Base-by-base conservation (phyloP, 2,329 filamentous ascomycete genomes). In the Nannizziopsis barbatae region DNA sequence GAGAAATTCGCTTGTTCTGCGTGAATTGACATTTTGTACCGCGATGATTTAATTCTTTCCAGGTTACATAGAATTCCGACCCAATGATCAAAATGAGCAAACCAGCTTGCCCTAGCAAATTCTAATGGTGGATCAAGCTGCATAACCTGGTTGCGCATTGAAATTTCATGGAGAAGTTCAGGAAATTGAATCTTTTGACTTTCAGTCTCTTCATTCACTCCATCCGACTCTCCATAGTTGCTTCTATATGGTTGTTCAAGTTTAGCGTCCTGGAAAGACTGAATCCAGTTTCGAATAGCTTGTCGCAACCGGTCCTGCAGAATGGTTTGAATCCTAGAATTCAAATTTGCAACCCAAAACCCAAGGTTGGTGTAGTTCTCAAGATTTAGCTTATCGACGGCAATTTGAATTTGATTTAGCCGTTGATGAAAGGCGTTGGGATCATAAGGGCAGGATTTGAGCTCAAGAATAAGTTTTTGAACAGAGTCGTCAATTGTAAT, bases 71-170 rank as follows among this genome's bases (percentile, higher is more conserved):
- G 83, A 50, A 93, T 77, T 35, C 86, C 89, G 32, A 98, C 77
- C 92, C 92, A 98, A 31, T 87, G 79, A 58, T 96, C 89, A 36
- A 99, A 75, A 57, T 95, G 89, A 14, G 83, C 75, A 61, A 94
- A 86, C 92, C 93, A 99, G 62, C 84, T 90, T 10, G 90, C 89
- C 56, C 89, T 80, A 12, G 92, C 89, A 63, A 83, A 92, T 62
- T 95, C 88, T 45, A 96, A 73, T 4, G 92, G 92, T 3, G 92
- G 93, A 46, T 95, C 92, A 20, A 98, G 77, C 61, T 94, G 95
- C 56, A 99, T 95, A 56, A 95, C 84, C 65, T 98, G 92, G 59
- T 96, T 96, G 30, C 86, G 85, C 87, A 98, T 98, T 5, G 87
- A 92, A 47, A 99, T 83, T 63, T 98, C 92, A 57, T 95, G 86